Conservation (phyloP, 768 basidiomycete species). For the Mycena metata region DNA sequence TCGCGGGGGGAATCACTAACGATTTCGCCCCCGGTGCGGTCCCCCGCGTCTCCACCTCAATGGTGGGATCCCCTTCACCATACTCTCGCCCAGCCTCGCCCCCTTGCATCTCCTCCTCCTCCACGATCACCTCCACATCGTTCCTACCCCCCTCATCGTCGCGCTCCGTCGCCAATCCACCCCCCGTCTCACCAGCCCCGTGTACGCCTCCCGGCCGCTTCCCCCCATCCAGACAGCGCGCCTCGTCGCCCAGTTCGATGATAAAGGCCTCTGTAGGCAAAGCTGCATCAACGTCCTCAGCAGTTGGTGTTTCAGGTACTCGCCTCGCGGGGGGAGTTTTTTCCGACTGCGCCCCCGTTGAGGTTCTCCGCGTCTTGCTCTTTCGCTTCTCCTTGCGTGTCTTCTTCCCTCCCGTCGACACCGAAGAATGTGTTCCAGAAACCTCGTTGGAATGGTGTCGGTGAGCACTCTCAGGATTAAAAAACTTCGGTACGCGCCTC, state of each 20-base stretch:
- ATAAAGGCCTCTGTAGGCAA: not conserved
- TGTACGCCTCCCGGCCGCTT: too few relatives aligned
- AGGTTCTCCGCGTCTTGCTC: constrained; percentile 1
- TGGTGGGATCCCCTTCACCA: not conserved
- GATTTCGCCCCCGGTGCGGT: constrained; percentile 18
- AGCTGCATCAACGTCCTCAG: constrained; percentile 7
- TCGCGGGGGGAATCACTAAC: not conserved
- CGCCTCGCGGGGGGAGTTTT: constrained; percentile 28
- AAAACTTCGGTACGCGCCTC: constrained; percentile 15
- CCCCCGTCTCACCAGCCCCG: too few relatives aligned
- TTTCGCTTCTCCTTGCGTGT: not conserved
- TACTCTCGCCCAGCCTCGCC: not conserved
- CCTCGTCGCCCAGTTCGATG: not conserved
- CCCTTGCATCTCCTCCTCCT: not conserved
- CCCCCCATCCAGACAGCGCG: too few relatives aligned
- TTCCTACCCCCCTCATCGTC: too few relatives aligned
- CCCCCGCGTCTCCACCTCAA: not conserved
- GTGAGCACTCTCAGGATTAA: not conserved
- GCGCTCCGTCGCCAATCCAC: too few relatives aligned
- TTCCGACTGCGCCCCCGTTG: constrained; percentile 18
- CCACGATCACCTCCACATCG: too few relatives aligned
- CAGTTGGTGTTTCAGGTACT: not conserved
- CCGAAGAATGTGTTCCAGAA: too few relatives aligned
- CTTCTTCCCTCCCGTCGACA: too few relatives aligned
- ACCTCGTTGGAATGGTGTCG: too few relatives aligned